Evolutionary conservation across 345 rosid genomes (phyloP).

Genomic region (Durio zibethinus): DNA sequence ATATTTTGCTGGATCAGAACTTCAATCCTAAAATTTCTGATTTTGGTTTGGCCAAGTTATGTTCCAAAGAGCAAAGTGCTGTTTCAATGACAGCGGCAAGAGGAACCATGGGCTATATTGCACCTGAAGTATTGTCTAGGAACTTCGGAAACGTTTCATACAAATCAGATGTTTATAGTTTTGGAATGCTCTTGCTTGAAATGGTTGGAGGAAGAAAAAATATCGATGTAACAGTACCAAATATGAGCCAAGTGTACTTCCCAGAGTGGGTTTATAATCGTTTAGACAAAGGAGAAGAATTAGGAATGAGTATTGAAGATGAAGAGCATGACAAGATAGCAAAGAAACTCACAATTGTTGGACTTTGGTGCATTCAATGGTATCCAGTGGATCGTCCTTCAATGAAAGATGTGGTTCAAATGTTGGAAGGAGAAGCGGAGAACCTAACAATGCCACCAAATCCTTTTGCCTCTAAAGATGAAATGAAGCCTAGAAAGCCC

Average conservation of each 20-base stretch:
- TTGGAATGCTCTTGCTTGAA: constrained; percentile 20
- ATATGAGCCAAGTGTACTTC: neutral
- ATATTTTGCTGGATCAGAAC: constrained; percentile 7
- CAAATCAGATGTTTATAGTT: constrained; percentile 16
- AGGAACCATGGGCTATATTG: constrained; percentile 10
- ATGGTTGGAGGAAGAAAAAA: constrained; percentile 30
- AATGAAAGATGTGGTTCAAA: constrained; percentile 19
- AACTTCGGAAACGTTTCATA: constrained; percentile 12
- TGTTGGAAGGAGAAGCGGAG: constrained; percentile 20
- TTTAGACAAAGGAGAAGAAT: constrained; percentile 11
- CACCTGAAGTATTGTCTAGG: constrained; percentile 13
- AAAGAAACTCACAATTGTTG: constrained; percentile 16
- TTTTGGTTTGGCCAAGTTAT: constrained; percentile 16
- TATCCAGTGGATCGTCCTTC: constrained; percentile 23
- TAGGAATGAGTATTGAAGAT: neutral
- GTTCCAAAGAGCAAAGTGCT: constrained; percentile 2
- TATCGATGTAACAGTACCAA: neutral
- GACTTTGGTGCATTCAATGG: constrained; percentile 26
- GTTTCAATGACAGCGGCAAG: constrained; percentile 16
- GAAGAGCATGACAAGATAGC: constrained; percentile 10
- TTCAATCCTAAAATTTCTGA: constrained; percentile 18
- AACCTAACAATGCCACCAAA: constrained; percentile 2
- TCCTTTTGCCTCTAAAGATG: constrained; percentile 8
- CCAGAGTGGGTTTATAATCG: constrained; percentile 7
- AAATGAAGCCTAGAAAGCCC: neutral